phyloP scores from a whole-genome alignment of 768 basidiomycete genomes.

The Lactarius sp. region DNA sequence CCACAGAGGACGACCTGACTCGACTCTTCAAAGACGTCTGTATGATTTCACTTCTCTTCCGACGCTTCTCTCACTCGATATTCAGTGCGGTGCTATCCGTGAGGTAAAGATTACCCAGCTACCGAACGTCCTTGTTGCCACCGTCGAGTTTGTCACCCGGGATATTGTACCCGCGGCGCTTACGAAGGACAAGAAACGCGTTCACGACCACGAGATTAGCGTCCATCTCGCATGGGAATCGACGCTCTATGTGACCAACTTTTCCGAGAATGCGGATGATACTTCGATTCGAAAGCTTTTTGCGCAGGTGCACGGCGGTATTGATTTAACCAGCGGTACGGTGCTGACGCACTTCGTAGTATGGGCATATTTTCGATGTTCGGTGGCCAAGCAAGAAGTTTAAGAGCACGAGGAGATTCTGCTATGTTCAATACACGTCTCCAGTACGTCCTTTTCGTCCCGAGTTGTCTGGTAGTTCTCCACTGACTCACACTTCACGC shows the following conservation, averaged over 20 bases:
- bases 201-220: conserved; percentile 68
- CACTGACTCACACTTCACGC: conserved; percentile 1
- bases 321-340: neutral
- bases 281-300: conserved; percentile 69
- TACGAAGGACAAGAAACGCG: conserved; percentile 90
- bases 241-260: conserved; percentile 94
- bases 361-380: conserved; percentile 87
- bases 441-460: conserved; percentile 51
- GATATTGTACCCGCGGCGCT: conserved; percentile 81
- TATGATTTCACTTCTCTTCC: neutral
- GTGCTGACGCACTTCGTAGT: conserved; percentile 42
- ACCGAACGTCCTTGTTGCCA: conserved; percentile 60
- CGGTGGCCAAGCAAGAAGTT: conserved; percentile 99
- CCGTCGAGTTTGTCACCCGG: conserved; percentile 83
- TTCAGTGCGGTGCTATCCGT: conserved; percentile 80
- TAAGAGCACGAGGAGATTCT: conserved; percentile 86
- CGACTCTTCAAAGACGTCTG: conserved; percentile 82
- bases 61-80: conserved; percentile 21
- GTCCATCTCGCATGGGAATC: conserved; percentile 93
- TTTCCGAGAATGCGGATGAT: conserved; percentile 83
- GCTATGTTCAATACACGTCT: conserved; percentile 86
- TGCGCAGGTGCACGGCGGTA: conserved; percentile 49
- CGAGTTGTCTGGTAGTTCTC: neutral
- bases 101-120: conserved; percentile 76
- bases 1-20: conserved; percentile 61